A percentile compares a stretch with the other conserved stretches of the same genome.
Conservation (phyloP, 495 filamentous ascomycete genomes). For the Hypoxylon trugodes region DNA sequence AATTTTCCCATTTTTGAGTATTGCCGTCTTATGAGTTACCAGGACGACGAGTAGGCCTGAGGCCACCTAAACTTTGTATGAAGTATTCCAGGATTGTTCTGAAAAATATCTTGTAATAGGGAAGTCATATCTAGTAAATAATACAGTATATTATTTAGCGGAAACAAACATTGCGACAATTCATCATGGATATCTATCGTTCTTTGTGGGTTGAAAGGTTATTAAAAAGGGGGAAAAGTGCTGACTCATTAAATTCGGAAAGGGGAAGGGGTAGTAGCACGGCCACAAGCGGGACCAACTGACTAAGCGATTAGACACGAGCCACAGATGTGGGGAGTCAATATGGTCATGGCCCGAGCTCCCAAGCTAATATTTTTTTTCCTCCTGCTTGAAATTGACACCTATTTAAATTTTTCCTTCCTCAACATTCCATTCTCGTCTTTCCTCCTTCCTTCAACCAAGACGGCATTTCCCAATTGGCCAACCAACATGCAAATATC, state of each 20-base stretch:
- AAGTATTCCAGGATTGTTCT: too few species aligned
- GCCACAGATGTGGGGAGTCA: not conserved
- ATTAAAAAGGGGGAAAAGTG: not conserved
- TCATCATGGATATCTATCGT: too few species aligned
- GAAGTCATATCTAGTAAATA: too few species aligned
- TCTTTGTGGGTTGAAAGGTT: not conserved
- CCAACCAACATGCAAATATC: constrained; percentile 43
- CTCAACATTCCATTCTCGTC: constrained; percentile 25
- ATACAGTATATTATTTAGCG: too few species aligned
- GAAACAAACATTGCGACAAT: too few species aligned
- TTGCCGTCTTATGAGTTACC: too few species aligned
- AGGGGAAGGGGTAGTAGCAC: not conserved
- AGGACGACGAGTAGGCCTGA: too few species aligned
- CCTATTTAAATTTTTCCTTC: constrained; percentile 20
- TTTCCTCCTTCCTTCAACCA: not conserved
- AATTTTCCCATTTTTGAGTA: too few species aligned
- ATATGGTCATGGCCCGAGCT: not conserved
- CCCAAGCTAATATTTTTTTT: not conserved
- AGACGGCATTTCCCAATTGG: constrained; percentile 35
- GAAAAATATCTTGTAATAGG: too few species aligned
- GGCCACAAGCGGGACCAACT: not conserved
- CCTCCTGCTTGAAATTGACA: constrained; percentile 41
- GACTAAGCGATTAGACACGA: not conserved
- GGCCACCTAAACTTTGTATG: too few species aligned
- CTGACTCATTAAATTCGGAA: constrained; percentile 1